Percentiles rank a stretch among this genome's conserved stretches.
These are phyloP conservation scores for Candida argentea DNA, from an alignment of 805 yeast genomes.

Conservation along the genomic window DNA sequence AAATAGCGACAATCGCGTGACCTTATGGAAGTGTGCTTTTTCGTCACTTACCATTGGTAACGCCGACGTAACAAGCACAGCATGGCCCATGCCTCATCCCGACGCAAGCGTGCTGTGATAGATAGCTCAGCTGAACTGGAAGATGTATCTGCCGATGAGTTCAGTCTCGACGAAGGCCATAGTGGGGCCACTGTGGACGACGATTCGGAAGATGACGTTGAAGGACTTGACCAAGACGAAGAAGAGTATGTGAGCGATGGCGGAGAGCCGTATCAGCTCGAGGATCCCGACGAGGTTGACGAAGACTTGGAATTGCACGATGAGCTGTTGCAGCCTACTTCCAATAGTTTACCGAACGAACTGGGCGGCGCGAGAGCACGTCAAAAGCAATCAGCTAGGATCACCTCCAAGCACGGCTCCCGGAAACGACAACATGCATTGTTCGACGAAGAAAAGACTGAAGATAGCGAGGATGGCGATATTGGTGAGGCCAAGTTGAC, in stretches of 20 bases:
- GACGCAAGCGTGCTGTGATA: too few relatives aligned
- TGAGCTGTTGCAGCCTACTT: slow-evolving; percentile 16
- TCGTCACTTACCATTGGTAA: too few relatives aligned
- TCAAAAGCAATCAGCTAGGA: slow-evolving; percentile 8
- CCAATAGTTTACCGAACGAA: too few relatives aligned
- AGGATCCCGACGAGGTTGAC: slow-evolving; percentile 28
- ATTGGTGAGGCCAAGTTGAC: slow-evolving; percentile 4
- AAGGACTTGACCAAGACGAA: slow-evolving; percentile 13
- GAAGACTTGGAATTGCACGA: slow-evolving; percentile 25
- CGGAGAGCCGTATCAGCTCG: slow-evolving; percentile 20
- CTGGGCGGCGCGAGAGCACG: slow-evolving; percentile 17
- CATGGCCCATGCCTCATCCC: too few relatives aligned
- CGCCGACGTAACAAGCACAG: too few relatives aligned
- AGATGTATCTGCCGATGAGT: slow-evolving; percentile 7
- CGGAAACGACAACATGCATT: slow-evolving; percentile 28
- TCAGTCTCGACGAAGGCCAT: slow-evolving; percentile 5
- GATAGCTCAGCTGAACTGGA: slow-evolving; percentile 8
- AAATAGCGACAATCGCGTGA: too few relatives aligned
- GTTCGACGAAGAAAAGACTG: slow-evolving; percentile 27
- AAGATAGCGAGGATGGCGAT: slow-evolving; percentile 9
- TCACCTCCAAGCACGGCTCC: too few relatives aligned
- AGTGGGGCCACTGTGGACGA: slow-evolving; percentile 15
- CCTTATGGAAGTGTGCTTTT: too few relatives aligned
- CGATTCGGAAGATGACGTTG: slow-evolving; percentile 9
- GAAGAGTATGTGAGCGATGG: slow-evolving; percentile 16